phyloP scores from a whole-genome alignment of 2,329 filamentous ascomycete genomes.

The Talaromyces sp. region DNA sequence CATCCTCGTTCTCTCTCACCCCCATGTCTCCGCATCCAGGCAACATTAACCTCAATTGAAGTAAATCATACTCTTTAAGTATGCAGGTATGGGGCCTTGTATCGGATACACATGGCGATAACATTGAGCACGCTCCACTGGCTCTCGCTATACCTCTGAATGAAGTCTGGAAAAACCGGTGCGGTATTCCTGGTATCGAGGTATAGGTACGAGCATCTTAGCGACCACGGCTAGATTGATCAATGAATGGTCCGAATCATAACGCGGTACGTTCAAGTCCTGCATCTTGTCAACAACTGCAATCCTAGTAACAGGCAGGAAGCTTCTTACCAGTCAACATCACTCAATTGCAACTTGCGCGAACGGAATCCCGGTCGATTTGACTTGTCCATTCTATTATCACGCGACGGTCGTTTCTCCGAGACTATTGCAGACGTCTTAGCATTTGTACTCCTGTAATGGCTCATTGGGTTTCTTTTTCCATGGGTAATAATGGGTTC shows the following conservation, averaged over 20 bases:
- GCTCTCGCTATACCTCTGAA: background rate
- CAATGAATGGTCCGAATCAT: background rate
- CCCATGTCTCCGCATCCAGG: background rate
- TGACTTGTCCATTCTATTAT: conserved; percentile 52
- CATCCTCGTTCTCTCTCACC: background rate
- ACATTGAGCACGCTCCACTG: background rate
- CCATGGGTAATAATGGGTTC: conserved; percentile 23
- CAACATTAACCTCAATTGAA: background rate
- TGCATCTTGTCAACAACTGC: background rate
- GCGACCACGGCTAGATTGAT: conserved; percentile 9
- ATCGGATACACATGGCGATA: background rate
- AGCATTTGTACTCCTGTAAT: conserved; percentile 36
- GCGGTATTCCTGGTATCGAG: background rate
- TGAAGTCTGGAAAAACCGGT: background rate
- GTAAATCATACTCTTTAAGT: background rate
- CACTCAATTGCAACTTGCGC: conserved; percentile 88
- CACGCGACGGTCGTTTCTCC: conserved; percentile 47
- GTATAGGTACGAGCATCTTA: background rate
- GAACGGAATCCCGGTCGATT: conserved; percentile 74
- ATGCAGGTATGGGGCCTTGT: background rate
- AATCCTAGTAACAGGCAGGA: too few relatives aligned
- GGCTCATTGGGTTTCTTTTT: conserved; percentile 25
- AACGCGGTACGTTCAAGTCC: conserved; percentile 17
- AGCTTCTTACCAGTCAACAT: conserved; percentile 85
- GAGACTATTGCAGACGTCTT: conserved; percentile 34